These are phyloP conservation scores for Alectoria sarmentosa DNA, from an alignment of 495 filamentous ascomycete species.

Conservation along the genomic window DNA sequence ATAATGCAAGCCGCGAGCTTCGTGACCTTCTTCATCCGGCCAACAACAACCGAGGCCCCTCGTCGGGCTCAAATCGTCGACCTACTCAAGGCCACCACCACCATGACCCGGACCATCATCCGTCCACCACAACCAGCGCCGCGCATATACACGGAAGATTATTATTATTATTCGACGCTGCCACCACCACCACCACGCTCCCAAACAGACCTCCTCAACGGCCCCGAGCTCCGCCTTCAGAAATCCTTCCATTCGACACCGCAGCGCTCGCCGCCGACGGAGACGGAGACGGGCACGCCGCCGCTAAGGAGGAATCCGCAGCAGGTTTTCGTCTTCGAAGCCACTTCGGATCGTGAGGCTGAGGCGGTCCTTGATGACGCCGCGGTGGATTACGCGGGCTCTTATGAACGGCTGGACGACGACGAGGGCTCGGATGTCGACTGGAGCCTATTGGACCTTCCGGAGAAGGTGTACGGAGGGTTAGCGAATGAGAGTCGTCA, in stretches of 20 bases:
- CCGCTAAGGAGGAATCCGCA: not conserved
- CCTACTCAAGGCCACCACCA: too few species aligned
- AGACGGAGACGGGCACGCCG: not conserved
- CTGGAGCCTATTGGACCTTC: not conserved
- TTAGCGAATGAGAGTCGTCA: not conserved
- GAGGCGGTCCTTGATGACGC: not conserved
- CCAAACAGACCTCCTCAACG: not conserved
- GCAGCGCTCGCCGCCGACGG: too few species aligned
- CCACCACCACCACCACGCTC: too few species aligned
- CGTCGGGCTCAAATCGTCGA: conserved; percentile 2
- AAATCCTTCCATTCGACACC: too few species aligned
- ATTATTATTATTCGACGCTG: too few species aligned
- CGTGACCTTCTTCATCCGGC: not conserved
- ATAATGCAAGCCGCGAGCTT: not conserved
- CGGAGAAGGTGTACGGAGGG: not conserved
- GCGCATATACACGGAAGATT: too few species aligned
- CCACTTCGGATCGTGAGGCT: not conserved
- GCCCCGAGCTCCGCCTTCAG: not conserved
- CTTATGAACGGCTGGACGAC: not conserved
- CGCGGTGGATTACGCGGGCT: not conserved
- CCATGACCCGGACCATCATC: not conserved
- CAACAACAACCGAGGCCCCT: not conserved
- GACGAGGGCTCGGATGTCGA: not conserved
- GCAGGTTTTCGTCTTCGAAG: not conserved
- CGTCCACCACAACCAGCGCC: not conserved